Conservation (phyloP, 1,284 basidiomycete genomes). For the Dichomitus squalens region DNA sequence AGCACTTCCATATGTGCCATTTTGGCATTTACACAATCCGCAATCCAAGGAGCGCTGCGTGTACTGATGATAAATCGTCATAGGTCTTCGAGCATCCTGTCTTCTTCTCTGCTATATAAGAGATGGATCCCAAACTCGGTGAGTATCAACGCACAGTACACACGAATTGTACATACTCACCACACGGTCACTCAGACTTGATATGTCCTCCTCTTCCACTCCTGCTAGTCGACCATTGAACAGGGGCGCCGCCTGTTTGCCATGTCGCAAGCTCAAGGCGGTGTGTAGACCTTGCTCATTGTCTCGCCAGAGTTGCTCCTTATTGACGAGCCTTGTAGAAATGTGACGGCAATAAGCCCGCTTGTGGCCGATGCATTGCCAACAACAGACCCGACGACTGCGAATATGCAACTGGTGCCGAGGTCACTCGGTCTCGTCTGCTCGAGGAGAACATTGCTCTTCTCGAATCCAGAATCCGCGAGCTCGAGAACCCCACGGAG, state of each 20-base stretch:
- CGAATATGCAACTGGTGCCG: slow-evolving; percentile 32
- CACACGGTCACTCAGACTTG: neutral
- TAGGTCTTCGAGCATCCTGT: neutral
- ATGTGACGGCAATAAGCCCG: slow-evolving; percentile 34
- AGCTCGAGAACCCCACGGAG: slow-evolving; percentile 30
- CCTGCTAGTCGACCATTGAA: slow-evolving; percentile 13
- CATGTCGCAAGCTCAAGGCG: slow-evolving; percentile 24
- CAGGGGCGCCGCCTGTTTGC: slow-evolving; percentile 22
- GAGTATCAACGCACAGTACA: slow-evolving; percentile 3
- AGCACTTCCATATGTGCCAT: slow-evolving; percentile 11
- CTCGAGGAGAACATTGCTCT: slow-evolving; percentile 35
- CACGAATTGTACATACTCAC: neutral
- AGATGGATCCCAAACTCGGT: neutral
- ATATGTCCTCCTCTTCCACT: slow-evolving; percentile 12
- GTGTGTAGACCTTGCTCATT: slow-evolving; percentile 2
- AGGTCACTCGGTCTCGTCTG: slow-evolving; percentile 29
- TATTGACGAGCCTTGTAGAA: slow-evolving; percentile 20
- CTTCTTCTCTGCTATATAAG: slow-evolving; percentile 13
- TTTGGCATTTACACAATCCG: neutral
- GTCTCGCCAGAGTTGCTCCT: neutral
- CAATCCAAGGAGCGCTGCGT: neutral
- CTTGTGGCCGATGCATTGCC: slow-evolving; percentile 31
- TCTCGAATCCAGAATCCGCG: slow-evolving; percentile 32
- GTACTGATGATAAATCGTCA: slow-evolving; percentile 19
- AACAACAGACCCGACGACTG: slow-evolving; percentile 31